Evolutionary conservation across 306 rosid genomes (phyloP), one percentile per base, ranked within the genome.

Genomic region (Cyamopsis tetragonoloba): DNA sequence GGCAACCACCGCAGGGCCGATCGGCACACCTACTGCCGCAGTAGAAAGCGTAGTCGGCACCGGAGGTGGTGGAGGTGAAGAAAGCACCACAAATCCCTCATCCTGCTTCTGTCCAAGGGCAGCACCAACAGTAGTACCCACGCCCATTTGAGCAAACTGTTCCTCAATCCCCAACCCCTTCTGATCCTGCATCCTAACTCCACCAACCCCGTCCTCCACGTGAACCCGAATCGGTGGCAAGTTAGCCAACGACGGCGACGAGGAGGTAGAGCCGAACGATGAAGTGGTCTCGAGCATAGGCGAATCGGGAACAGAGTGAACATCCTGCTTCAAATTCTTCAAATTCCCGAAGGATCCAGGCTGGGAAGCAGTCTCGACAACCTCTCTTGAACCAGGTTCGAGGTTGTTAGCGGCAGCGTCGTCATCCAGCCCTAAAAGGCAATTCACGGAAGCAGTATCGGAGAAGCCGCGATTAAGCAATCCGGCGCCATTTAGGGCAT

Each of bases 301-400:
- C 12, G 99, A 90, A 79, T 93, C 99, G 8, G 97, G 96, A 2
- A 93, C 92, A 7, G 99, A 93, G n/a, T 90, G 97, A 70, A 90
- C 84, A 71, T 93, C 99, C 66, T 53, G 85, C 75, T 86, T 88
- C 66, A 30, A 79, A 79, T 74, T 83, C 76, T 88, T 89, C 1
- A 77, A 59, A 69, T 86, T 85, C 23, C 73, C 87, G 56, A 85
- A 83, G 62, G 90, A 87, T 58, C 89, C 91, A 62, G 82, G 62
- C 30, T 73, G 80, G 2, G 84, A 66, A 31, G 70, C 75, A 8
- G n/a, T 79, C 15, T 81, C 95, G 6, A 32, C 68, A 13, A 6
- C 68, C 6, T 86, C 95, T 17, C 87, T 75, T 0, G 83, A 20
- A 19, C 55, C 85, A 3, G 81, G 67, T 14, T 93, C 98, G 11